These are phyloP conservation scores for Cetradonia linearis DNA, from an alignment of 495 filamentous ascomycete species.

Conservation along the genomic window DNA sequence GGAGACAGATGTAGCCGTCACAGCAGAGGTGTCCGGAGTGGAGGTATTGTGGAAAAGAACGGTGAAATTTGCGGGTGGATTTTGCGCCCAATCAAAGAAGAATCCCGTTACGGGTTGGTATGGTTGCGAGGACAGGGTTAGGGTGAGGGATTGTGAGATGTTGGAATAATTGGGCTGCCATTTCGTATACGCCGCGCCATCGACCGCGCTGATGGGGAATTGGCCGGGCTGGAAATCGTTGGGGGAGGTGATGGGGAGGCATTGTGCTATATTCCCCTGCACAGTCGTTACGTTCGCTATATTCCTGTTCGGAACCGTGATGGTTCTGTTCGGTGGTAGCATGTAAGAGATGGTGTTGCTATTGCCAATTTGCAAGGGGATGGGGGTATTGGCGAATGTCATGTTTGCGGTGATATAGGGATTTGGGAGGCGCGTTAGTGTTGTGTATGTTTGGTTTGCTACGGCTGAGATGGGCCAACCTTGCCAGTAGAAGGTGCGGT, in stretches of 20 bases:
- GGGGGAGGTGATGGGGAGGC: constrained; percentile 42
- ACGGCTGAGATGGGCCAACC: constrained; percentile 52
- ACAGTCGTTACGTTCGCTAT: constrained; percentile 39
- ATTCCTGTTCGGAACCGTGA: constrained; percentile 51
- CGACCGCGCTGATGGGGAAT: constrained; percentile 60
- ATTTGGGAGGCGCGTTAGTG: constrained; percentile 39
- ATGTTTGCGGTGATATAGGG: constrained; percentile 36
- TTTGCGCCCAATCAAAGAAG: constrained; percentile 57
- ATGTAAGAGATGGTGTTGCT: constrained; percentile 34
- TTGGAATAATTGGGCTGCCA: constrained; percentile 55
- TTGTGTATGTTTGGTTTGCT: constrained; percentile 59
- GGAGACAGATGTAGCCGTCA: constrained; percentile 15
- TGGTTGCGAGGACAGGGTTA: constrained; percentile 39
- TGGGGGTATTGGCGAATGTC: constrained; percentile 39
- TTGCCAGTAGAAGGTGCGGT: constrained; percentile 62
- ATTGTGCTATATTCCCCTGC: constrained; percentile 57
- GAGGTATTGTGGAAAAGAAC: constrained; percentile 46
- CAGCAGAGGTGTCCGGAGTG: constrained; percentile 21
- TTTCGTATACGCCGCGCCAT: constrained; percentile 58
- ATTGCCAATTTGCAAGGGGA: constrained; percentile 43
- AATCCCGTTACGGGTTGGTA: constrained; percentile 41
- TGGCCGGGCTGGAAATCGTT: constrained; percentile 52
- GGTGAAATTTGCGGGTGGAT: constrained; percentile 46
- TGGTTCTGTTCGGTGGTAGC: constrained; percentile 40
- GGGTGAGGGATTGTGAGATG: constrained; percentile 38